Evolutionary conservation across 192 early-diverging fungal species (phyloP), one percentile per base, ranked within the genome.

Genomic region (Thoreauomyces humboldtii): DNA sequence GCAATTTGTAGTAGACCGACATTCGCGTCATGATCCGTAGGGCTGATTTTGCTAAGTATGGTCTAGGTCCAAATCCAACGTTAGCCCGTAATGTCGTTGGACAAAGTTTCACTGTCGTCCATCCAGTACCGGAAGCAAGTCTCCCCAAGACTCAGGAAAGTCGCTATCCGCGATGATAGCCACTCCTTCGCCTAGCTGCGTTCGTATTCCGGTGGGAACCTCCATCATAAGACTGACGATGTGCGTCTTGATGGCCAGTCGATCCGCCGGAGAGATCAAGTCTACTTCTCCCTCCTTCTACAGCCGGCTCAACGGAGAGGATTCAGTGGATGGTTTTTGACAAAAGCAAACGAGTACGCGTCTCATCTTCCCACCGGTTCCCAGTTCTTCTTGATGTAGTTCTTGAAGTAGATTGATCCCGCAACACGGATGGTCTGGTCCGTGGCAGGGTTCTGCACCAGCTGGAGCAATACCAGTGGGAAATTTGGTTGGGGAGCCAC

Each of bases 331-430:
- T n/a, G n/a, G n/a, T n/a, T n/a, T n/a, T n/a, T n/a, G n/a, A n/a
- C n/a, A n/a, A n/a, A n/a, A n/a, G n/a, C n/a, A n/a, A n/a, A n/a
- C n/a, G n/a, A n/a, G n/a, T n/a, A n/a, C n/a, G n/a, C n/a, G n/a
- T n/a, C n/a, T 17, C 38, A 41, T 41, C 11, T 41, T 12, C 57
- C 15, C 38, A 82, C 79, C 67, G 68, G 69, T 44, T 78, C 70
- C 97, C 97, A 99, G 65, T 88, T 73, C 62, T 88, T 84, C 63
- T 92, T 91, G 66, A 98, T 79, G 79, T 87, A 94, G 75, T 99
- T 99, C 78, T 99, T 99, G 77, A 99, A 98, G 63, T 91, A 89
- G 48, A 99, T 73, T 21, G 91, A 83, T 4, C 86, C 91, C 3
- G 94, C 85, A 65, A 92, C 87, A 43, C 91, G 85, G 4, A 91